Evolutionary conservation across 2,329 filamentous ascomycete species (phyloP).

Genomic region (Lecanicillium sp.): DNA sequence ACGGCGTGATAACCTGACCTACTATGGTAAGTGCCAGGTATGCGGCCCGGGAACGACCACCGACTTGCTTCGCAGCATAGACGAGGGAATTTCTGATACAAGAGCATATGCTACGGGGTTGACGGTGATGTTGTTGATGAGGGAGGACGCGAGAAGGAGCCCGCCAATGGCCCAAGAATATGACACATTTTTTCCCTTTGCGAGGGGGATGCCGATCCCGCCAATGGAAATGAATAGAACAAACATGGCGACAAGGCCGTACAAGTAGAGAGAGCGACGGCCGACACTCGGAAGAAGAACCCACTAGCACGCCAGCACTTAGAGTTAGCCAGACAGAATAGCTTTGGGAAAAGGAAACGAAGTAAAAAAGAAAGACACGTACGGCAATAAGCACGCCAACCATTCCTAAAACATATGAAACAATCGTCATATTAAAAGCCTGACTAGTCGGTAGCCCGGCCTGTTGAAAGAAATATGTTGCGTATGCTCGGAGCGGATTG

Average conservation of each 20-base stretch:
- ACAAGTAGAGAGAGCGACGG: slow-evolving; percentile 28
- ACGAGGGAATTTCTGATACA: slow-evolving; percentile 25
- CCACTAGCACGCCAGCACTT: slow-evolving; percentile 24
- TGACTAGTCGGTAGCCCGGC: slow-evolving; percentile 27
- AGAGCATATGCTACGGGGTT: slow-evolving; percentile 34
- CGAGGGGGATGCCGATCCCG: slow-evolving; percentile 18
- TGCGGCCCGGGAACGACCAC: slow-evolving; percentile 28
- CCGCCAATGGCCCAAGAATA: slow-evolving; percentile 10
- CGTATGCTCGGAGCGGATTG: slow-evolving; percentile 24
- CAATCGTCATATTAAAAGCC: slow-evolving; percentile 29
- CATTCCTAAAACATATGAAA: slow-evolving; percentile 23
- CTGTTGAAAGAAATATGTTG: slow-evolving; percentile 34
- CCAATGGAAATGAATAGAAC: slow-evolving; percentile 23
- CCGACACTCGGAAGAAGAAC: slow-evolving; percentile 27
- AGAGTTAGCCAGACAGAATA: no score
- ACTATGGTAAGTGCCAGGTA: slow-evolving; percentile 32
- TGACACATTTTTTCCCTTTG: slow-evolving; percentile 2
- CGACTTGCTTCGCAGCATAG: slow-evolving; percentile 32
- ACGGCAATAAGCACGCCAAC: slow-evolving; percentile 27
- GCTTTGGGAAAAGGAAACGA: no score
- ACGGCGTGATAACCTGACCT: slow-evolving; percentile 25
- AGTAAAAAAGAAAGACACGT: slow-evolving; percentile 27
- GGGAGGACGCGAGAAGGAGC: slow-evolving; percentile 8
- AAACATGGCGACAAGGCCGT: slow-evolving; percentile 23
- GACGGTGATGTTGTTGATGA: slow-evolving; percentile 26